A percentile compares a stretch with the other conserved stretches of the same genome.
Evolutionary conservation across 305 asterid genomes (phyloP).

Genomic region (Salvia sclarea): DNA sequence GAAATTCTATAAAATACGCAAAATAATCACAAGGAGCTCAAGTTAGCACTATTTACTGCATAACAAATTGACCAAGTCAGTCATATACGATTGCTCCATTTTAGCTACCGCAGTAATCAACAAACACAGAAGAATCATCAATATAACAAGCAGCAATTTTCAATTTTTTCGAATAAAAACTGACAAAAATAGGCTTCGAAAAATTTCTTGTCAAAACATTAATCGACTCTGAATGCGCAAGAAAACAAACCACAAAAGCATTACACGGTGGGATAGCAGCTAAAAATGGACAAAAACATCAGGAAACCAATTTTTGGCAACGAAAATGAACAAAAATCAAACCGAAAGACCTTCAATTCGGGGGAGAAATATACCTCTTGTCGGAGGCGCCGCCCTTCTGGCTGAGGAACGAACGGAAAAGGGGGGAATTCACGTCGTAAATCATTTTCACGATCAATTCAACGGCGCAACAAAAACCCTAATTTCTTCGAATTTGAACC

Average conservation of each 20-base stretch:
- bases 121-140: neutral
- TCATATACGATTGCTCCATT: neutral
- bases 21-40: neutral
- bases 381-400: conserved; percentile 92
- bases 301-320: neutral
- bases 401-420: conserved; percentile 98
- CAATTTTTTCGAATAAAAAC: neutral
- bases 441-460: conserved; percentile 52
- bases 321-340: neutral
- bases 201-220: neutral
- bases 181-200: neutral
- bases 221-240: neutral
- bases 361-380: conserved; percentile 59
- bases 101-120: neutral
- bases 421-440: conserved; percentile 97
- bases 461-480: conserved; percentile 42
- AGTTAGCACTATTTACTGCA: neutral
- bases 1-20: neutral
- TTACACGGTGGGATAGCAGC: neutral
- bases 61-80: neutral
- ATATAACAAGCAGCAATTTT: neutral
- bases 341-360: neutral
- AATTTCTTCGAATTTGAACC: conserved; percentile 25
- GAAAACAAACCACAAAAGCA: neutral
- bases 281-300: neutral